These are phyloP conservation scores for Sporisorium reilianum DNA, from an alignment of 1,284 basidiomycete genomes.

Conservation along the genomic window DNA sequence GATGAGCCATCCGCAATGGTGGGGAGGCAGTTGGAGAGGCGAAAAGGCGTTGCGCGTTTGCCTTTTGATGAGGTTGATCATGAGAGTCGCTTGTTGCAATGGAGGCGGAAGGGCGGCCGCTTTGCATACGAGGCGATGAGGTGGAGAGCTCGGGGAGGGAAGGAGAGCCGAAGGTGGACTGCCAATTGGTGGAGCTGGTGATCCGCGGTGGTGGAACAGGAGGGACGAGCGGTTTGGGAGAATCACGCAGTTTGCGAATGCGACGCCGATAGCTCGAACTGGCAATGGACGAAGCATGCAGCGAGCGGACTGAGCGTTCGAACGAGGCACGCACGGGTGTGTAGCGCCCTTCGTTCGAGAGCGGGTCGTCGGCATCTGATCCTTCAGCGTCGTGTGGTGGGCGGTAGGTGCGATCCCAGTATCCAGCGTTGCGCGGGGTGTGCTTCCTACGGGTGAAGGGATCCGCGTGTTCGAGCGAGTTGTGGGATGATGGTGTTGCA, in stretches of 20 bases:
- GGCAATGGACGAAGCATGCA: slow-evolving; percentile 17
- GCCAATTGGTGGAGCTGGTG: slow-evolving; percentile 43
- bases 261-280: slow-evolving; percentile 28
- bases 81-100: slow-evolving; percentile 22
- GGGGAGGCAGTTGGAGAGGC: slow-evolving; percentile 21
- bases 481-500: slow-evolving; percentile 12
- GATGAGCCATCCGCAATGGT: slow-evolving; percentile 23
- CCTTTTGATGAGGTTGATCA: slow-evolving; percentile 9
- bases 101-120: slow-evolving; percentile 11
- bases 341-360: slow-evolving; percentile 9
- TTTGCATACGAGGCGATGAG: slow-evolving; percentile 11
- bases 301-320: slow-evolving; percentile 35
- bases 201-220: slow-evolving; percentile 43
- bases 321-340: slow-evolving; percentile 25
- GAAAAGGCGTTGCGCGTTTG: not conserved
- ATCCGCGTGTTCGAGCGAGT: slow-evolving; percentile 31
- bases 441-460: slow-evolving; percentile 10
- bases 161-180: slow-evolving; percentile 40
- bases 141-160: slow-evolving; percentile 26
- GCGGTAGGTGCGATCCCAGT: slow-evolving; percentile 11
- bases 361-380: slow-evolving; percentile 39
- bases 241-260: slow-evolving; percentile 23
- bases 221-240: slow-evolving; percentile 33
- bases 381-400: slow-evolving; percentile 13
- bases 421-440: slow-evolving; percentile 19